Conservation (phyloP, 345 rosid species). For the Conringia planisiliqua region DNA sequence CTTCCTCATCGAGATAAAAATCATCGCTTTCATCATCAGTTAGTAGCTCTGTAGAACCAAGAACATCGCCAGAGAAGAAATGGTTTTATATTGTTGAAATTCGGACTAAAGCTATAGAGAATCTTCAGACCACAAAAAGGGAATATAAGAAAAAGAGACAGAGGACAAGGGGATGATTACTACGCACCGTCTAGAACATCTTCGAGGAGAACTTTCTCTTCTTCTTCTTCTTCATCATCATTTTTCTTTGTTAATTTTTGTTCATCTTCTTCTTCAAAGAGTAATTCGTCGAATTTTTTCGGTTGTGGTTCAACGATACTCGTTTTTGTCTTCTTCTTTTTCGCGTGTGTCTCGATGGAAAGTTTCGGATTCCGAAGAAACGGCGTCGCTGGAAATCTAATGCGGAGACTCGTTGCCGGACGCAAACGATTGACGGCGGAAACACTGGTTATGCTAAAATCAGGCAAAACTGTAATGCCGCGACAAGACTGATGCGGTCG, state of each 20-base stretch:
- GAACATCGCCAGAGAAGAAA: neutral
- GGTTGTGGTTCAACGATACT: conserved; percentile 39
- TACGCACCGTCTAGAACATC: conserved; percentile 55
- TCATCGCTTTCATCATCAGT: conserved; percentile 41
- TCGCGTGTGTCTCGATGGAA: conserved; percentile 36
- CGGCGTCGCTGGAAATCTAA: conserved; percentile 19
- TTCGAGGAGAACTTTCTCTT: conserved; percentile 48
- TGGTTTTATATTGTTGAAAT: neutral
- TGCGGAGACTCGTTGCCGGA: conserved; percentile 9
- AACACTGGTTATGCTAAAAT: neutral
- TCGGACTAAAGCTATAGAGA: neutral
- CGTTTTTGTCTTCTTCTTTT: conserved; percentile 39
- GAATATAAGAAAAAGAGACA: neutral
- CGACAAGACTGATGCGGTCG: conserved; percentile 14
- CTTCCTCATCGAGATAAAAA: conserved; percentile 47
- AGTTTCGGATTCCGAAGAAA: conserved; percentile 21
- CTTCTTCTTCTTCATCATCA: conserved; percentile 47
- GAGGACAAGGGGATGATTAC: neutral
- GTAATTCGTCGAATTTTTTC: conserved; percentile 41
- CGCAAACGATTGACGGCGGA: conserved; percentile 16
- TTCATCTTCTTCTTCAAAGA: conserved; percentile 28
- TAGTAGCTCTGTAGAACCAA: conserved; percentile 39
- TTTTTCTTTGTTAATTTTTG: conserved; percentile 7
- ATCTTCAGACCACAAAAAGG: neutral
- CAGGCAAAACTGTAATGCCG: conserved; percentile 1